Evolutionary conservation across 495 filamentous ascomycete genomes (phyloP).

Genomic region (Aspergillus steynii): DNA sequence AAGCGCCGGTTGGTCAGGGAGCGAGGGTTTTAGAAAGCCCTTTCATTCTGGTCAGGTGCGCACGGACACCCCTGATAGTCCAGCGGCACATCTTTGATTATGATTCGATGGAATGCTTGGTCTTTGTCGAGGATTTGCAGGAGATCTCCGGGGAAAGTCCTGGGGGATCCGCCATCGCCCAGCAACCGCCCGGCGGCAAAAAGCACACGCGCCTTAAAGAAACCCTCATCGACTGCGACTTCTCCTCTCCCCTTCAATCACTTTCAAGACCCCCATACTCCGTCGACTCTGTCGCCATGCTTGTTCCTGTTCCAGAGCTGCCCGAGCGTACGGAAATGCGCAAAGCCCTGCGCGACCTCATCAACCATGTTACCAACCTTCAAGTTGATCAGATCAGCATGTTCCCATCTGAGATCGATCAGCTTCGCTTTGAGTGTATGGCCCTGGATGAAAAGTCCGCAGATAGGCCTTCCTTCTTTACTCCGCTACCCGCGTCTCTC

Average conservation of each 20-base stretch:
- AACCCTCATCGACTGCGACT: too few species aligned
- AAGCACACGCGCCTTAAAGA: too few species aligned
- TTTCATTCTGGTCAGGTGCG: background rate
- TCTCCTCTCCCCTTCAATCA: too few species aligned
- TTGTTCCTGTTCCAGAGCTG: background rate
- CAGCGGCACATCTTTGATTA: background rate
- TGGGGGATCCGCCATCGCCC: too few species aligned
- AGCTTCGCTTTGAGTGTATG: constrained; percentile 3
- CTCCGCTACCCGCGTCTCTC: background rate
- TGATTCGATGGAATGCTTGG: too few species aligned
- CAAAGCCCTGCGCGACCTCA: constrained; percentile 1
- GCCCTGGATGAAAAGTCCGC: background rate
- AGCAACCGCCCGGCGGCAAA: too few species aligned
- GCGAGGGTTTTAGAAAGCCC: too few species aligned
- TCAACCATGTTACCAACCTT: background rate
- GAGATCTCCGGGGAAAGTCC: too few species aligned
- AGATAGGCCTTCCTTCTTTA: constrained; percentile 1
- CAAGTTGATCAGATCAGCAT: constrained; percentile 2
- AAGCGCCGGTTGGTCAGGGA: too few species aligned
- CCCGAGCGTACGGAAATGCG: constrained; percentile 4
- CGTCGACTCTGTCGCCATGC: background rate
- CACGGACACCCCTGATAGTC: background rate
- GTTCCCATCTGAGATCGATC: background rate
- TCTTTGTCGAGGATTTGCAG: too few species aligned
- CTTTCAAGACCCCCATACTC: too few species aligned